Evolutionary conservation across 1,139 yeast species (phyloP).

Genomic region (Pneumocystis oryctolagi): DNA sequence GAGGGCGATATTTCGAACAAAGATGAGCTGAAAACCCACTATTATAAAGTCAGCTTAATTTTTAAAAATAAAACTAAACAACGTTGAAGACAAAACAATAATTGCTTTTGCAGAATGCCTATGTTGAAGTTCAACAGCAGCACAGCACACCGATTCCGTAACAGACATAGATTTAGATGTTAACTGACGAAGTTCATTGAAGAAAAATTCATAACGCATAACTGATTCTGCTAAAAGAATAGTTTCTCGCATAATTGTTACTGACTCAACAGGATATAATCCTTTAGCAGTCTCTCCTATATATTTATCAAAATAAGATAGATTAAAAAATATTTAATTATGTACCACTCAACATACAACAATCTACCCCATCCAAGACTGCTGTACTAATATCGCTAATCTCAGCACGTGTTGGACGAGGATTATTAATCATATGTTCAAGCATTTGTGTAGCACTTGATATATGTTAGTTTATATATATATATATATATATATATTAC

Average conservation of each 20-base stretch:
- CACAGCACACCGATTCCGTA: constrained; percentile 92
- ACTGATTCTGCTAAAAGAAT: constrained; percentile 94
- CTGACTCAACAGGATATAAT: constrained; percentile 93
- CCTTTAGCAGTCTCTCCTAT: constrained; percentile 99
- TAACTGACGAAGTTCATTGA: constrained; percentile 76
- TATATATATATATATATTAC: not conserved
- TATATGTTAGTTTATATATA: not conserved
- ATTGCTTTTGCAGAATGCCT: constrained; percentile 96
- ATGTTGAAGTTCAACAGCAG: constrained; percentile 90
- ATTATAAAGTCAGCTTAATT: not conserved
- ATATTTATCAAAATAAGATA: constrained; percentile 43
- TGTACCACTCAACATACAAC: constrained; percentile 36
- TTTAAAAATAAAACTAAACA: not conserved
- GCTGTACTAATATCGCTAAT: constrained; percentile 99
- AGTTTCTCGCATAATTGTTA: constrained; percentile 96
- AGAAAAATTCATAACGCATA: constrained; percentile 73
- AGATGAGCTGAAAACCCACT: constrained; percentile 84
- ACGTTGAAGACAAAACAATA: constrained; percentile 79
- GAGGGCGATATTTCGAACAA: constrained; percentile 93
- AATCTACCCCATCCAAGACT: constrained; percentile 97
- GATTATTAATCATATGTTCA: constrained; percentile 98
- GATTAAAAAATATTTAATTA: not conserved
- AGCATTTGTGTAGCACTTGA: constrained; percentile 88
- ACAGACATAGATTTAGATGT: constrained; percentile 84
- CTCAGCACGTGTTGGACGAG: constrained; percentile 99